Percentiles rank a stretch among this genome's conserved stretches.
phyloP scores from a whole-genome alignment of 768 basidiomycete species.

The Neoboletus brunneissimus region DNA sequence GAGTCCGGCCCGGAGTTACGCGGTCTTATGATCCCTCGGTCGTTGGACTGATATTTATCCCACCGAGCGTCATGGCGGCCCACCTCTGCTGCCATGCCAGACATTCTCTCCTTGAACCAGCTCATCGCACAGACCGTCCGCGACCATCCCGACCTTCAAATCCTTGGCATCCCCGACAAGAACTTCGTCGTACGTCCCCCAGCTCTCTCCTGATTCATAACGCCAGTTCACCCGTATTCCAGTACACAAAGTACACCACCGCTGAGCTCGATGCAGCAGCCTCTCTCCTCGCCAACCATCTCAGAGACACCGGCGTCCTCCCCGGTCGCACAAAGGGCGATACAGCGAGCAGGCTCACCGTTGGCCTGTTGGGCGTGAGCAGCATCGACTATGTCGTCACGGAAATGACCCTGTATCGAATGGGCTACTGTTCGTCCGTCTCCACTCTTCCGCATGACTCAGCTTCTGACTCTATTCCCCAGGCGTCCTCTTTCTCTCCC shows the following conservation, averaged over 20 bases:
- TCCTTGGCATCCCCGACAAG: constrained; percentile 27
- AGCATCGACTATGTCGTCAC: constrained; percentile 28
- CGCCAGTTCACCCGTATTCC: background rate
- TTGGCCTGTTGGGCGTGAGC: constrained; percentile 27
- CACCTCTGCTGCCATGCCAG: constrained; percentile 12
- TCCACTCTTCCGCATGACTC: background rate
- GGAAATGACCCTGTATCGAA: constrained; percentile 28
- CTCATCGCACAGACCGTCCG: constrained; percentile 21
- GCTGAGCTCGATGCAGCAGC: constrained; percentile 25
- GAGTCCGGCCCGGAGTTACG: background rate
- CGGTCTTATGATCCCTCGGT: background rate
- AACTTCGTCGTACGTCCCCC: constrained; percentile 15
- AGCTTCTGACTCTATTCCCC: background rate
- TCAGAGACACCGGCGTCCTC: constrained; percentile 17
- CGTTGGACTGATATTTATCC: background rate
- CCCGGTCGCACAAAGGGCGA: constrained; percentile 26
- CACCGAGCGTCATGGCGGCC: background rate
- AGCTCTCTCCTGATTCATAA: background rate
- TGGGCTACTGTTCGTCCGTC: constrained; percentile 29
- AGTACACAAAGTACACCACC: constrained; percentile 29
- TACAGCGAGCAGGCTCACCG: constrained; percentile 22
- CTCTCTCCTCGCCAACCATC: constrained; percentile 25
- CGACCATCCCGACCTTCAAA: constrained; percentile 20
- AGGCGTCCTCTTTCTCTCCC: constrained; percentile 37
- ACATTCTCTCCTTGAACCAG: constrained; percentile 28